phyloP scores from a whole-genome alignment of 805 yeast genomes.

The Kregervanrija fluxuum region DNA sequence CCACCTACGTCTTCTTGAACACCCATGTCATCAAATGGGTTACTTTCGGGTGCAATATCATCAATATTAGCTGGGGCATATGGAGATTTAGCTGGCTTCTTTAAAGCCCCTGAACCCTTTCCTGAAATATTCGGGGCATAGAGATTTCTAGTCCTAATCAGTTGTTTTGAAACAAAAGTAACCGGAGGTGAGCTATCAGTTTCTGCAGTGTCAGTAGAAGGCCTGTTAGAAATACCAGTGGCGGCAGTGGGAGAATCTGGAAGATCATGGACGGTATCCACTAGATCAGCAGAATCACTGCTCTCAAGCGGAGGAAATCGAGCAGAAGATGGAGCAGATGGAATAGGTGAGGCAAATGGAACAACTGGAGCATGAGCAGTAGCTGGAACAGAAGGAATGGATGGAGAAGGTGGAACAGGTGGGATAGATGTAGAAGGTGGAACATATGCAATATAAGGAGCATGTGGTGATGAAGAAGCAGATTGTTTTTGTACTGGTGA shows the following conservation, averaged over 20 bases:
- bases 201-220: too few species aligned
- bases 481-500: not conserved
- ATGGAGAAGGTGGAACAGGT: not conserved
- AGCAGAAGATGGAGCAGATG: not conserved
- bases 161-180: not conserved
- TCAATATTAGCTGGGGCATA: constrained; percentile 3
- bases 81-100: not conserved
- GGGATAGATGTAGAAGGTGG: not conserved
- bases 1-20: constrained; percentile 11
- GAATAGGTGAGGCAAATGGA: not conserved
- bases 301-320: too few species aligned
- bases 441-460: constrained; percentile 16
- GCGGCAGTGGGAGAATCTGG: too few species aligned
- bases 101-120: not conserved
- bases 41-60: not conserved
- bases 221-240: too few species aligned
- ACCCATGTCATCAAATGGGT: constrained; percentile 5
- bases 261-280: too few species aligned
- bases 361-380: not conserved
- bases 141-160: not conserved
- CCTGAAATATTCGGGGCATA: constrained; percentile 5
- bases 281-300: too few species aligned
- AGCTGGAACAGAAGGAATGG: not conserved
- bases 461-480: constrained; percentile 14
- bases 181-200: not conserved